Conservation (phyloP, 2,329 filamentous ascomycete species). For the Paramyrothecium roridum region DNA sequence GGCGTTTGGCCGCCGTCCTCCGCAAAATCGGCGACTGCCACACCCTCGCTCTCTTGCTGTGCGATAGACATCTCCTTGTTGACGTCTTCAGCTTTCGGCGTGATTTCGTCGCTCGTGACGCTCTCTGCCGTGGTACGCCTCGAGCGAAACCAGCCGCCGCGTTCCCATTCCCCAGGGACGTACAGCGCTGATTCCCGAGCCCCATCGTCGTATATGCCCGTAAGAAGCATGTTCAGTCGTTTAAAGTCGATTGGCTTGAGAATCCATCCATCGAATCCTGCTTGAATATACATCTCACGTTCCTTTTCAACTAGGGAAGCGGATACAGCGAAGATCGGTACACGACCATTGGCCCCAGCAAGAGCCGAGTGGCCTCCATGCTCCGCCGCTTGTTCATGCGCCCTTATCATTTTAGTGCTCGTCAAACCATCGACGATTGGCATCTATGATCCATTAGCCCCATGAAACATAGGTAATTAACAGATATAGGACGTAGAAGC, state of each 20-base stretch:
- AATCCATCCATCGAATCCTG: constrained; percentile 89
- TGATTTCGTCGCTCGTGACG: constrained; percentile 16
- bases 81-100: constrained; percentile 19
- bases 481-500: constrained; percentile 17
- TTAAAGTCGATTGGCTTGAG: constrained; percentile 84
- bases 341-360: constrained; percentile 58
- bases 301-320: constrained; percentile 75
- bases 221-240: constrained; percentile 65
- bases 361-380: constrained; percentile 53
- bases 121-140: constrained; percentile 8
- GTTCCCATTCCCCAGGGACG: constrained; percentile 71
- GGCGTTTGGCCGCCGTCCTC: not conserved
- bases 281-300: constrained; percentile 65
- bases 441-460: constrained; percentile 59
- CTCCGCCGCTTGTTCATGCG: constrained; percentile 56
- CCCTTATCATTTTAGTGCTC: constrained; percentile 80
- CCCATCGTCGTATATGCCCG: constrained; percentile 62
- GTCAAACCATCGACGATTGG: constrained; percentile 83
- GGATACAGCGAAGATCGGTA: constrained; percentile 84
- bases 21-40: not conserved
- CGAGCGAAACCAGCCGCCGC: constrained; percentile 74
- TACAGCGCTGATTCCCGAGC: constrained; percentile 65
- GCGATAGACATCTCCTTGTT: not conserved
- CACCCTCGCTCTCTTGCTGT: not conserved
- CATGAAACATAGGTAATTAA: no score